Evolutionary conservation across 495 filamentous ascomycete genomes (phyloP), one percentile per base, ranked within the genome.

Genomic region (Trypethelium eluteriae): DNA sequence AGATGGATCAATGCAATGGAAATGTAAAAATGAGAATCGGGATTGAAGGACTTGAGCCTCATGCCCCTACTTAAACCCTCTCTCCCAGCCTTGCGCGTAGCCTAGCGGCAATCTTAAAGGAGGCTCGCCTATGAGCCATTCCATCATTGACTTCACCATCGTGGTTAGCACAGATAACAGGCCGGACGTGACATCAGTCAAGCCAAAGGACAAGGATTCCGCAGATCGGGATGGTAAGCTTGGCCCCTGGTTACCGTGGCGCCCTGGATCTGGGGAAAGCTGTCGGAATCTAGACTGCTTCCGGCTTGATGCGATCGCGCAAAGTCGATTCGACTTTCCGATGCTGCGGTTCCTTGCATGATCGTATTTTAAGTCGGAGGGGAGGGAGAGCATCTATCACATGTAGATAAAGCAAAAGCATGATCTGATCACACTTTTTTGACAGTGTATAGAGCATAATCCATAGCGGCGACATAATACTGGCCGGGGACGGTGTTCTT

Each of bases 61-160:
- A 18, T 59, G 18, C 7, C 41, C 7, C 6, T 7, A 44, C 14
- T 59, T 59, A 35, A 59, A 59, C 3, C 5, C 25, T 36, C 18
- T 6, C 53, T 36, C 36, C 32, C 53, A 59, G 53, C 53, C 53
- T 59, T 18, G 53, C 32, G 2, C 18, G 36, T 36, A 9, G 25
- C 10, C 32, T 59, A 59, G 53, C 53, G 53, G 5, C 10, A 9
- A 3, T 36, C 32, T 5, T 18, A 18, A 12, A 14, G 10, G 16
- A 53, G 49, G 14, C 25, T 18, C 10, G 32, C 34, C 11, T 9
- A 36, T 5, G 53, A 59, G 53, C 53, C 53, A 59, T 59, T 59
- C 53, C 53, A 59, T 59, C 53, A 59, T 59, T 32, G 53, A 59
- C 53, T 59, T 59, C 53, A 59, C 53, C 25, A 59, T 59, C 53